Evolutionary conservation across 371 early-diverging fungal genomes (phyloP), one percentile per base, ranked within the genome.

Genomic region (Rhizopus sp.): DNA sequence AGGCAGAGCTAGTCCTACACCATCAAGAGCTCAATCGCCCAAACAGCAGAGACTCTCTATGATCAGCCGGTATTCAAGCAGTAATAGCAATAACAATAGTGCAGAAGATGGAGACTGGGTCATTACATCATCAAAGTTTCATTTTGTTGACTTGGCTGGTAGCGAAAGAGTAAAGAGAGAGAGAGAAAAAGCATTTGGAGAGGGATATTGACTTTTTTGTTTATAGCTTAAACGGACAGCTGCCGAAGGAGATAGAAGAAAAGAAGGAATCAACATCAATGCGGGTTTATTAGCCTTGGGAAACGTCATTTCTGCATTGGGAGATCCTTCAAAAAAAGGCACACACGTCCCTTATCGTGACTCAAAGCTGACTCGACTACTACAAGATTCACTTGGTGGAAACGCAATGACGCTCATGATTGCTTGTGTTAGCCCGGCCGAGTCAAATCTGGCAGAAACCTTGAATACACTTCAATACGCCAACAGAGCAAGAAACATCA

Each of bases 121-220:
- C 13, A 65, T 70, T 10, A 67, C 90, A 33, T 77, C 78, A 13
- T 90, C 92, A 23, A 98, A 97, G 70, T 93, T 97, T 61, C 93
- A 96, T 66, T 99, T 99, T 85, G 99, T 99, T 12, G 99, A 99
- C 82, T 78, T 99, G 63, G 99, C 99, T 35, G 99, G 99, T 29
- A 93, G 93, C 40, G 99, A 99, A 72, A 85, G 99, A 55, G 81
- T 81, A 72, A 50, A 37, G 41, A 15, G 30, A 29, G 7, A 8
- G 8, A 23, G 15, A 23, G 23, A 15, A 46, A 46, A 10, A 13
- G 7, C 56, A 38, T 32, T 23, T 23, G 23, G 23, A 34, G 34
- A 7, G 15, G 51, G 35, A 50, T 45, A 54, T 15, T 31, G 12
- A 46, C 55, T 29, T n/a, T 38, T 50, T 39, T n/a, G n/a, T n/a